These are phyloP conservation scores for Murraya koenigii DNA, from an alignment of 345 rosid genomes.

Conservation along the genomic window DNA sequence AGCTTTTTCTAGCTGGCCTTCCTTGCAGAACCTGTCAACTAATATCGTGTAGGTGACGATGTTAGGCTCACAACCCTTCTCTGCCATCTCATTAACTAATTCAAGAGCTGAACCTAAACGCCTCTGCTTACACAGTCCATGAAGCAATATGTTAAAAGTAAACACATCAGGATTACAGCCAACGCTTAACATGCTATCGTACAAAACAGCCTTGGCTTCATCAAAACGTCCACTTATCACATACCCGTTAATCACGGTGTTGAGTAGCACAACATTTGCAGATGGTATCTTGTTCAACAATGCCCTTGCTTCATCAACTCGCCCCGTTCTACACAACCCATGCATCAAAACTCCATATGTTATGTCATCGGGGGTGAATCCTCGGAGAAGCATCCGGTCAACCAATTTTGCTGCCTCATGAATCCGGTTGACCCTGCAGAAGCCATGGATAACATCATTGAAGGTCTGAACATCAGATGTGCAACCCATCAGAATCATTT, in stretches of 20 bases:
- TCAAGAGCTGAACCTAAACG: slow-evolving; percentile 57
- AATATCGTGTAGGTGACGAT: slow-evolving; percentile 57
- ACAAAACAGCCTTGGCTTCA: slow-evolving; percentile 57
- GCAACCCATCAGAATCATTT: slow-evolving; percentile 88
- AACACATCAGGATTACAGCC: slow-evolving; percentile 49
- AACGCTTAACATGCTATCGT: slow-evolving; percentile 32
- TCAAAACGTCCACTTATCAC: slow-evolving; percentile 54
- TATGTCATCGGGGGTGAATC: slow-evolving; percentile 56
- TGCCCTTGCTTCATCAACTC: slow-evolving; percentile 71
- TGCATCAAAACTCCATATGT: slow-evolving; percentile 70
- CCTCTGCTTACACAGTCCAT: slow-evolving; percentile 73
- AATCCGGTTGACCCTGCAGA: slow-evolving; percentile 61
- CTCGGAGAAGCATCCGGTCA: slow-evolving; percentile 76
- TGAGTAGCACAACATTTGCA: slow-evolving; percentile 55
- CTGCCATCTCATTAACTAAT: slow-evolving; percentile 47
- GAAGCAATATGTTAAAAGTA: slow-evolving; percentile 63
- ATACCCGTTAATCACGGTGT: slow-evolving; percentile 70
- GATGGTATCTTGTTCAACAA: slow-evolving; percentile 43
- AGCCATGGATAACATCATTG: slow-evolving; percentile 64
- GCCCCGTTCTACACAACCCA: slow-evolving; percentile 58
- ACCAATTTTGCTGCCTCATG: slow-evolving; percentile 56
- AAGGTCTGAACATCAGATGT: slow-evolving; percentile 77
- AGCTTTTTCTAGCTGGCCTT: slow-evolving; percentile 55
- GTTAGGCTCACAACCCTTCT: slow-evolving; percentile 61
- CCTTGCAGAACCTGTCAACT: slow-evolving; percentile 67